Percentiles rank a stretch among this genome's conserved stretches.
These are phyloP conservation scores for Mortierella sp. DNA, from an alignment of 371 early-diverging fungal genomes.

Conservation along the genomic window DNA sequence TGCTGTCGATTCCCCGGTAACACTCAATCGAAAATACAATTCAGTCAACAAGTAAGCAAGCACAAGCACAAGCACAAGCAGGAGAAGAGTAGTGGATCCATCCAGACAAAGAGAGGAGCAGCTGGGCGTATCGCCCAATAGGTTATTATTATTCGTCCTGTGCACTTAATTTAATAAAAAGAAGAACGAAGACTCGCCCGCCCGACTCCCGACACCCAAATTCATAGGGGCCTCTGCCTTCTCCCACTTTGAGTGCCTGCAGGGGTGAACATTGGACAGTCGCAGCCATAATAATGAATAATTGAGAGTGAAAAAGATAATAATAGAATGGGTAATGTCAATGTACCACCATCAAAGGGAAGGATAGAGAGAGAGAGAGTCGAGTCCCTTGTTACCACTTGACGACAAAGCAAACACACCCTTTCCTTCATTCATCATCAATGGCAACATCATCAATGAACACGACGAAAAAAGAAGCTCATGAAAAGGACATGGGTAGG, in stretches of 20 bases:
- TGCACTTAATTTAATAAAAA: background rate
- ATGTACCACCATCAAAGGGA: background rate
- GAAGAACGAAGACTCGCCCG: background rate
- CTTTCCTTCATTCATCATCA: background rate
- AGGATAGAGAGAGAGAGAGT: background rate
- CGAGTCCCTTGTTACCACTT: background rate
- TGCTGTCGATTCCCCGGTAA: constrained; percentile 14
- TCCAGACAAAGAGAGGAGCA: background rate
- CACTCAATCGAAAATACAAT: constrained; percentile 3
- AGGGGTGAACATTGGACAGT: background rate
- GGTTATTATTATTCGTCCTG: background rate
- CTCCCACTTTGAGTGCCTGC: background rate
- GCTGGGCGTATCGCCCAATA: background rate
- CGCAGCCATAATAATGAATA: background rate
- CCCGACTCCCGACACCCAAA: background rate
- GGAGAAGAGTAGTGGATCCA: background rate
- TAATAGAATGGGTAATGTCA: background rate
- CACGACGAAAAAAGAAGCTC: background rate
- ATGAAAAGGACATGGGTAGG: background rate
- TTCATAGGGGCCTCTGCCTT: background rate
- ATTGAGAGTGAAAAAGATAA: background rate
- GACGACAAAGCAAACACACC: background rate
- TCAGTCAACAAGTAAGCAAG: background rate
- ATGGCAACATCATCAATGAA: background rate
- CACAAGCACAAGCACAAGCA: background rate